These are phyloP conservation scores for Scedosporium dehoogii DNA, from an alignment of 2,329 filamentous ascomycete genomes.

Conservation along the genomic window DNA sequence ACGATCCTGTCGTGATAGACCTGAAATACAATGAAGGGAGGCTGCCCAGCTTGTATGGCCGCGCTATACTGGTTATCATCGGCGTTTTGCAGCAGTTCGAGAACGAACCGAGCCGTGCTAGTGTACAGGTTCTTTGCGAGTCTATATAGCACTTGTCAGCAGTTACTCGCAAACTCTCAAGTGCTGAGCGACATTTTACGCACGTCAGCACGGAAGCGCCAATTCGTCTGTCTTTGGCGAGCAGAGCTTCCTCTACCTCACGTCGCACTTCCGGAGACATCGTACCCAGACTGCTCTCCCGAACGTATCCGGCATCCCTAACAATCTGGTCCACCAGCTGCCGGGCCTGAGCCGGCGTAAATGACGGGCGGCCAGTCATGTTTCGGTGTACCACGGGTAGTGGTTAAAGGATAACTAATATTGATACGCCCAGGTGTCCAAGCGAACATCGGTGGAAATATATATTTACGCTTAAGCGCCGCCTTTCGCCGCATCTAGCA, in stretches of 20 bases:
- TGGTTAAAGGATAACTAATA: not conserved
- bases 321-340: not conserved
- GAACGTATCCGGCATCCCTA: not conserved
- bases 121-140: slow-evolving; percentile 32
- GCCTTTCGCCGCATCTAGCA: too few species aligned
- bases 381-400: not conserved
- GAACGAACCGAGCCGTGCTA: slow-evolving; percentile 35
- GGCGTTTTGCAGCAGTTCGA: slow-evolving; percentile 44
- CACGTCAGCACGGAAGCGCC: slow-evolving; percentile 1
- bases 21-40: slow-evolving; percentile 23
- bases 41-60: slow-evolving; percentile 10
- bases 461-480: too few species aligned
- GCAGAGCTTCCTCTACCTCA: not conserved
- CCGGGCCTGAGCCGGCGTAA: not conserved
- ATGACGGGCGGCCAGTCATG: not conserved
- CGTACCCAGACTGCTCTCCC: slow-evolving; percentile 1
- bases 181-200: not conserved
- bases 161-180: not conserved
- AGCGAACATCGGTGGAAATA: too few species aligned
- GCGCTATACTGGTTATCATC: slow-evolving; percentile 36
- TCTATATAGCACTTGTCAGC: slow-evolving; percentile 18
- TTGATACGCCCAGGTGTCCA: too few species aligned
- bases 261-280: not conserved
- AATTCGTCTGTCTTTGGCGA: not conserved
- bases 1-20: slow-evolving; percentile 26